Evolutionary conservation across 1,284 basidiomycete genomes (phyloP).

Genomic region (Anthracocystis setariae): DNA sequence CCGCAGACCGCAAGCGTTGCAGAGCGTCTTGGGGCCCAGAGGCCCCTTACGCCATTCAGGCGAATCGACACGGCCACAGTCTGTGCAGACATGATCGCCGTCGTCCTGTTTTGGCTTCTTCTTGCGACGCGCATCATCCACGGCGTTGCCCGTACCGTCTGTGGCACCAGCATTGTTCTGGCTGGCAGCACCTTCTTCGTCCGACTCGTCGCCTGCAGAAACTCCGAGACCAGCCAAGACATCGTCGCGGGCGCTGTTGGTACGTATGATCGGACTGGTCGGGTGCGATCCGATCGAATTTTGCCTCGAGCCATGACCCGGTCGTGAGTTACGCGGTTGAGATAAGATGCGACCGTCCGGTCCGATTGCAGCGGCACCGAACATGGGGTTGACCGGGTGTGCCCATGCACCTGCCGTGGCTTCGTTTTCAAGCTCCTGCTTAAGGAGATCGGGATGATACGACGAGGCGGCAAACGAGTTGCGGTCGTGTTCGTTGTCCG

Average conservation of each 20-base stretch:
- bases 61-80: conserved; percentile 64
- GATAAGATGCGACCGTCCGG: conserved; percentile 33
- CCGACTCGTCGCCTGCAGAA: conserved; percentile 37
- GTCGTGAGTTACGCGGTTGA: conserved; percentile 10
- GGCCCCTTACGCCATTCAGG: conserved; percentile 67
- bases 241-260: conserved; percentile 30
- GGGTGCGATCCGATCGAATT: conserved; percentile 42
- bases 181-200: conserved; percentile 29
- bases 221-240: conserved; percentile 40
- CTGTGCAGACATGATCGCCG: conserved; percentile 64
- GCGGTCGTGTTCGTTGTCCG: conserved; percentile 31
- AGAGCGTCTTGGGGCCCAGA: conserved; percentile 61
- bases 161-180: conserved; percentile 10
- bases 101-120: conserved; percentile 59
- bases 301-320: conserved; percentile 24
- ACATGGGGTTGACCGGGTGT: conserved; percentile 39
- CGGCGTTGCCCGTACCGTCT: conserved; percentile 10
- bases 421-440: conserved; percentile 48
- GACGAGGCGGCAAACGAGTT: conserved; percentile 26
- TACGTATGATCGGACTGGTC: conserved; percentile 45
- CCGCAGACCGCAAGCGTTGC: conserved; percentile 65
- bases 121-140: conserved; percentile 45
- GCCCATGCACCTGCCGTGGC: conserved; percentile 18
- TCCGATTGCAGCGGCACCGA: conserved; percentile 29
- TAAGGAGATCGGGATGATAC: conserved; percentile 46